Conservation (phyloP, 2,329 filamentous ascomycete genomes). For the Neurospora crassa region DNA sequence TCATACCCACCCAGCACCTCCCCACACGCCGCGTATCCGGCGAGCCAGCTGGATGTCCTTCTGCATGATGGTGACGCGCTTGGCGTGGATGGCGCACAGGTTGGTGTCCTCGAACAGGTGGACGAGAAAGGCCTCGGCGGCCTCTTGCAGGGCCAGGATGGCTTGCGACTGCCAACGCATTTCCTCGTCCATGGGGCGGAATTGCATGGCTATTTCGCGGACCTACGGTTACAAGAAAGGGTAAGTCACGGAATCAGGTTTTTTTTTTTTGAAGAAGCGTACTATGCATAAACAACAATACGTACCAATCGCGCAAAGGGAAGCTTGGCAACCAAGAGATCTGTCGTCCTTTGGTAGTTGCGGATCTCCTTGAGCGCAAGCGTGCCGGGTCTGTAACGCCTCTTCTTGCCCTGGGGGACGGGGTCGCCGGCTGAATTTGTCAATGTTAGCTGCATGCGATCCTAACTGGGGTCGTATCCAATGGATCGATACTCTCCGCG, state of each 20-base stretch:
- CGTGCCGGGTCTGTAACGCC: conserved; percentile 69
- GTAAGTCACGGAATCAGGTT: not conserved
- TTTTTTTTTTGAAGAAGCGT: too few species aligned
- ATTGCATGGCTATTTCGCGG: conserved; percentile 61
- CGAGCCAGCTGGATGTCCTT: conserved; percentile 93
- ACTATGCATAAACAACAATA: conserved; percentile 2
- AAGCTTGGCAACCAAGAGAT: conserved; percentile 72
- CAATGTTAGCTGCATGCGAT: not conserved
- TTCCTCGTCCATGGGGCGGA: conserved; percentile 54
- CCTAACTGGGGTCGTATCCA: not conserved
- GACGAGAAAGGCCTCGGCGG: conserved; percentile 90
- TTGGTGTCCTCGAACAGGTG: conserved; percentile 97
- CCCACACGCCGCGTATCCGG: conserved; percentile 70
- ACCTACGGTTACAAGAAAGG: conserved; percentile 30
- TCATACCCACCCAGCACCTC: conserved; percentile 47
- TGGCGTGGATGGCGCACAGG: conserved; percentile 92
- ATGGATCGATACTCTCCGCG: not conserved
- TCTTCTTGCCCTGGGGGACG: conserved; percentile 50
- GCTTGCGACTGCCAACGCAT: conserved; percentile 96
- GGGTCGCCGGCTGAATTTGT: conserved; percentile 60
- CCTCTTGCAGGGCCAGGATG: conserved; percentile 87
- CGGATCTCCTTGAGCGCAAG: conserved; percentile 86
- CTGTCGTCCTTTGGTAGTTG: conserved; percentile 79
- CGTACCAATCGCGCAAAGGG: conserved; percentile 68
- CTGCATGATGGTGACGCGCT: conserved; percentile 94